Conservation (phyloP, 2,329 filamentous ascomycete genomes). For the Colletotrichum phormii region DNA sequence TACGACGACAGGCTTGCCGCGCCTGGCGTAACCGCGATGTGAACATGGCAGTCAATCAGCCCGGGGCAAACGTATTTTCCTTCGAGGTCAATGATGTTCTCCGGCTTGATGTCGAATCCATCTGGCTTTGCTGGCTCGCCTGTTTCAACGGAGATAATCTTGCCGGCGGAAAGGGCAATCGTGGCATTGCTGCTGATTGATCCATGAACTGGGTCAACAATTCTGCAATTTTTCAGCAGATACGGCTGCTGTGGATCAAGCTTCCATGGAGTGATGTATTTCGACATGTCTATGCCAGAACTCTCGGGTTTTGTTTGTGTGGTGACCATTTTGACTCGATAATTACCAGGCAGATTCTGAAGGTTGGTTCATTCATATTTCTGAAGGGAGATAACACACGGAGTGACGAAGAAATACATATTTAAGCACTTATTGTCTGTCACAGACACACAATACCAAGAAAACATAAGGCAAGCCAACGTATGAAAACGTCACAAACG, state of each 20-base stretch:
- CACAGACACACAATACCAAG: neutral
- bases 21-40: slow-evolving; percentile 45
- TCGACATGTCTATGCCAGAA: slow-evolving; percentile 6
- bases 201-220: slow-evolving; percentile 54
- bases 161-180: slow-evolving; percentile 49
- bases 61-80: slow-evolving; percentile 47
- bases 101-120: neutral
- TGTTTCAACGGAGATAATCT: slow-evolving; percentile 40
- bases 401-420: neutral
- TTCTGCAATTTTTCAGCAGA: slow-evolving; percentile 54
- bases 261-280: slow-evolving; percentile 48
- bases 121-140: neutral
- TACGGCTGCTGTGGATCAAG: slow-evolving; percentile 44
- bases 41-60: slow-evolving; percentile 49
- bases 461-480: neutral
- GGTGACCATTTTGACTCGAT: neutral
- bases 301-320: neutral
- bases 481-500: neutral
- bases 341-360: neutral
- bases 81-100: slow-evolving; percentile 39
- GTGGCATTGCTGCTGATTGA: slow-evolving; percentile 42
- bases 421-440: neutral
- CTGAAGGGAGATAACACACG: neutral
- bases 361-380: neutral
- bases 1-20: slow-evolving; percentile 28